These are phyloP conservation scores for Debaryomyces psychrophilus DNA, from an alignment of 1,139 yeast genomes.

Conservation along the genomic window DNA sequence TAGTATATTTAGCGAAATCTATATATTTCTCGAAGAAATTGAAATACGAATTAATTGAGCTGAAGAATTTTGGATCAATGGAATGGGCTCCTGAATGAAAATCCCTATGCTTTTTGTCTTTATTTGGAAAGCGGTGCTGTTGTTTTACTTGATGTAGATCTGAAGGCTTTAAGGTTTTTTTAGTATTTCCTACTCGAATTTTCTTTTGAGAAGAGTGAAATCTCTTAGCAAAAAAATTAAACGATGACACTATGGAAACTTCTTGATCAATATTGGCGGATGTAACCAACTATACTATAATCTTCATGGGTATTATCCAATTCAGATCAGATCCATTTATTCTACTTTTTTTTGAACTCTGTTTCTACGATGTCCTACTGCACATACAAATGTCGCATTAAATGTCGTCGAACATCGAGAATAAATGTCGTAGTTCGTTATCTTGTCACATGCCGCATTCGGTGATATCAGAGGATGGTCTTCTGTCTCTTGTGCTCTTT, in stretches of 20 bases:
- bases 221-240: conserved; percentile 11
- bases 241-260: conserved; percentile 13
- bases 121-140: neutral
- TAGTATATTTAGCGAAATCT: conserved; percentile 20
- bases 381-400: neutral
- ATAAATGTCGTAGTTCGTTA: neutral
- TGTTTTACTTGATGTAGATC: neutral
- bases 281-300: conserved; percentile 4
- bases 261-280: neutral
- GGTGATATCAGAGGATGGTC: neutral
- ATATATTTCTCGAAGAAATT: conserved; percentile 16
- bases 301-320: conserved; percentile 2
- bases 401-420: neutral
- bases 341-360: neutral
- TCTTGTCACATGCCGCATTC: neutral
- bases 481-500: neutral
- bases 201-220: conserved; percentile 11
- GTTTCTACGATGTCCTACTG: conserved; percentile 5
- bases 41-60: conserved; percentile 11
- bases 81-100: conserved; percentile 21
- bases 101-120: neutral
- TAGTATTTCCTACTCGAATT: conserved; percentile 3
- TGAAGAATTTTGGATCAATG: conserved; percentile 15
- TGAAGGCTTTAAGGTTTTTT: neutral
- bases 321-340: neutral